Base-by-base conservation (phyloP, 1,139 yeast species). In the Yamadazyma trypodendri region DNA sequence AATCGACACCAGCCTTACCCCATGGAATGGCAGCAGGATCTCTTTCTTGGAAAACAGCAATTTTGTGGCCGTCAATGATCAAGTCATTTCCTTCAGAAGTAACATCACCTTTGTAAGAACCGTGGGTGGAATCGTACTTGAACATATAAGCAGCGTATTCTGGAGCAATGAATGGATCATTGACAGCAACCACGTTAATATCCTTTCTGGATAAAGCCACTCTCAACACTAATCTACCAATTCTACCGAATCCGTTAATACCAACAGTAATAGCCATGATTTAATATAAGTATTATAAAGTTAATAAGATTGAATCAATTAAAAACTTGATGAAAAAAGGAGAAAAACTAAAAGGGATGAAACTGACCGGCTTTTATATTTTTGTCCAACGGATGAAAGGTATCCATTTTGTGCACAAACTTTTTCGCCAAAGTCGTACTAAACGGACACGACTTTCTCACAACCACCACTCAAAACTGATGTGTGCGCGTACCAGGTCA, bases 231-330 rank as follows among this genome's bases (percentile, higher is more conserved):
- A 84, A 79, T 71, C 94, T 87, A 54, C 94, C 94, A 56, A 84
- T 84, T 70, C 94, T 81, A 57, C 94, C 94, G 82, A 84, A 84
- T 61, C 92, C 92, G 82, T 84, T 84, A 67, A 84, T 84, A 75
- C 92, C 92, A 65, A 84, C 72, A 46, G 61, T 68, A 56, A 73
- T 60, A 60, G 65, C 66, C 67, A 61, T 61, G 51, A 24, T 46
- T 23, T 20, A 15, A 28, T 21, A 12, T 17, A 27, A 12, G 15
- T 24, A 11, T n/a, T 7, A 7, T 23, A 12, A 24, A 24, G 28
- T 24, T 27, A 14, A 32, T 39, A 30, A 28, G 31, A 27, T 38
- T 35, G 31, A 28, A 18, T 18, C 12, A 31, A 27, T 27, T 28
- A 29, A 34, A 24, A 27, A 27, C 13, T 16, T 27, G 9, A 6